Percentiles rank a stretch among this genome's conserved stretches.
Conservation (phyloP, 306 rosid species). For the Chamaecrista fasciculata region DNA sequence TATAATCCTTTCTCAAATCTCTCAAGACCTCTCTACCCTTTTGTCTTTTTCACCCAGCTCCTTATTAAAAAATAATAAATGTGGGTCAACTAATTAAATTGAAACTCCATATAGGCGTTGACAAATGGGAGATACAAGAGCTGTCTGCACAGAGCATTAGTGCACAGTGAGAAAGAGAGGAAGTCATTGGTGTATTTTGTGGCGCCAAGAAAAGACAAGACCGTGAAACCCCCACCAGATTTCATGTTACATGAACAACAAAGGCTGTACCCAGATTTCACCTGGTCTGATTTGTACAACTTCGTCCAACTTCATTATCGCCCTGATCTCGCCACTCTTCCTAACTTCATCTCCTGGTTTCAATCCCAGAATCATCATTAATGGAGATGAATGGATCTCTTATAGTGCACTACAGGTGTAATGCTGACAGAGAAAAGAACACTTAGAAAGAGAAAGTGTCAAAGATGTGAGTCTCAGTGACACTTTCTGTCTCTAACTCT, state of each 20-base stretch:
- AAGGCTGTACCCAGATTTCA: slow-evolving; percentile 65
- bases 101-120: slow-evolving; percentile 33
- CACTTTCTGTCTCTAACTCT: no score
- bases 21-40: no score
- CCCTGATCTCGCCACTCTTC: slow-evolving; percentile 52
- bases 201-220: slow-evolving; percentile 47
- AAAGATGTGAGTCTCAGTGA: no score
- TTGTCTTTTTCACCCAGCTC: no score
- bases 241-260: slow-evolving; percentile 34
- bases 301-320: slow-evolving; percentile 56
- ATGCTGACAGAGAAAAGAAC: no score
- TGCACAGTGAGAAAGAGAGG: slow-evolving; percentile 44
- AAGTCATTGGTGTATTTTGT: slow-evolving; percentile 51
- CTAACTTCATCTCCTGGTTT: slow-evolving; percentile 46
- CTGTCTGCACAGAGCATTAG: slow-evolving; percentile 61
- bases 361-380: no score
- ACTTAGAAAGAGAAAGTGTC: no score
- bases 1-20: no score
- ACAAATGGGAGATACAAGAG: slow-evolving; percentile 64
- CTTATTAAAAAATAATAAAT: no score
- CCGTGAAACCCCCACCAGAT: slow-evolving; percentile 49
- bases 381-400: no score
- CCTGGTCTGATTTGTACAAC: slow-evolving; percentile 51
- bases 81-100: no score
- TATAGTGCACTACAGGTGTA: no score